A percentile compares a stretch with the other conserved stretches of the same genome.
These are phyloP conservation scores for Fusarium vanettenii DNA, from an alignment of 2,329 filamentous ascomycete genomes.

Conservation along the genomic window DNA sequence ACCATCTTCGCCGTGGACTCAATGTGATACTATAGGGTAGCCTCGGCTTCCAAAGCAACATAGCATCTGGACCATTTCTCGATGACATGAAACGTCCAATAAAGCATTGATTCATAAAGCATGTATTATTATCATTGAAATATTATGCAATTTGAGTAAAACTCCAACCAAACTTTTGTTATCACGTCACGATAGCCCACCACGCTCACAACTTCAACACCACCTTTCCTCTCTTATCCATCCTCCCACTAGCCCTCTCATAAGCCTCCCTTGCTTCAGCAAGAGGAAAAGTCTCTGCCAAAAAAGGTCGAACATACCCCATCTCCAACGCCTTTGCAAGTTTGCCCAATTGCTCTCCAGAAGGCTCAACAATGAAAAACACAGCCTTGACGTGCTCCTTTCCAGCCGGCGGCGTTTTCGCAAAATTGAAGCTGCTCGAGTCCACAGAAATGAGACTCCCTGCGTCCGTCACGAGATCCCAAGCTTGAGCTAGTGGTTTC, in stretches of 20 bases:
- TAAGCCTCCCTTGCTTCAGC: slow-evolving; percentile 3
- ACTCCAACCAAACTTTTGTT: not conserved
- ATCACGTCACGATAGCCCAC: not conserved
- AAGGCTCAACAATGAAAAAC: slow-evolving; percentile 17
- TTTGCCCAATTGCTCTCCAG: not conserved
- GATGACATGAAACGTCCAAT: not conserved
- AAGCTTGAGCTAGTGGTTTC: slow-evolving; percentile 42
- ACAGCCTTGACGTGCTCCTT: slow-evolving; percentile 5
- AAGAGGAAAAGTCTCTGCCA: slow-evolving; percentile 14
- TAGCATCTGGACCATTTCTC: not conserved
- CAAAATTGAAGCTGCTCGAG: slow-evolving; percentile 20
- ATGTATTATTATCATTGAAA: not conserved
- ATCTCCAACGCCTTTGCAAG: not conserved
- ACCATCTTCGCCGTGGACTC: not conserved
- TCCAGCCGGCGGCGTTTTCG: not conserved
- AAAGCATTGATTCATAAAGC: not conserved
- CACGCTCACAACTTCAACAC: not conserved
- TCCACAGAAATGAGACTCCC: slow-evolving; percentile 36
- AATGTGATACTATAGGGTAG: not conserved
- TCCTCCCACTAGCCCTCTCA: slow-evolving; percentile 1
- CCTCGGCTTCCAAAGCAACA: not conserved
- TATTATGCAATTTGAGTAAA: not conserved
- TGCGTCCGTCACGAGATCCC: slow-evolving; percentile 41
- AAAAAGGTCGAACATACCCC: slow-evolving; percentile 6
- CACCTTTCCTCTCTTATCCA: slow-evolving; percentile 17